Evolutionary conservation across 331 rosid species (phyloP).

Genomic region (Quercus lobata): DNA sequence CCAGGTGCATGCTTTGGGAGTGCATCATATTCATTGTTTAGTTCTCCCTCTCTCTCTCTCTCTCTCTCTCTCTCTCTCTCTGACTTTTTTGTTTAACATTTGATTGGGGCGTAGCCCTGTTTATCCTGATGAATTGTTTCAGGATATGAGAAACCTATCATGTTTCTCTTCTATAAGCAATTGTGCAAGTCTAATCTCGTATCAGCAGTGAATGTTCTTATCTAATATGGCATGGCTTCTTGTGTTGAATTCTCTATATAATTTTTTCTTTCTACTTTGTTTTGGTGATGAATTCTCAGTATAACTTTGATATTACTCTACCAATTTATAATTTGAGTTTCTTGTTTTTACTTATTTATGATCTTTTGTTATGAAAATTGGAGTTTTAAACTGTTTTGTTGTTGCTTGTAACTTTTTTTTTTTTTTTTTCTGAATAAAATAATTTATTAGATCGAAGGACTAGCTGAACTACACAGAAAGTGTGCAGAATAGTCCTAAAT

Average conservation of each 20-base stretch:
- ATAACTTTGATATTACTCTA: neutral
- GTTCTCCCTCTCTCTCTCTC: neutral
- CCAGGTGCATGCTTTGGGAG: neutral
- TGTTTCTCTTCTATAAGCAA: neutral
- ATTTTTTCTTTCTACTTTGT: neutral
- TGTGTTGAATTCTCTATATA: neutral
- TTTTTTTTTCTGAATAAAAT: no score
- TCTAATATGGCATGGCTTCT: neutral
- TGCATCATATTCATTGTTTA: neutral
- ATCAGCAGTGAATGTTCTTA: neutral
- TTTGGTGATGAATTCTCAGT: neutral
- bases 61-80: neutral
- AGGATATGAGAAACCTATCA: neutral
- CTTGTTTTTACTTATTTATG: neutral
- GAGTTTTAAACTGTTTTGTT: constrained; percentile 12
- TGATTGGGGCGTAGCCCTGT: neutral
- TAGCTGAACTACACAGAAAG: no score
- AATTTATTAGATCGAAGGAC: no score
- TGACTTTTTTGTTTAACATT: neutral
- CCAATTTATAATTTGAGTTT: neutral
- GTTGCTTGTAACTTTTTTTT: constrained; percentile 16
- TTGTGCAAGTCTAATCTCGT: neutral
- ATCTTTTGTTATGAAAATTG: neutral
- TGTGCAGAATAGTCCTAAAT: no score
- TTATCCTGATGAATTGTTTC: neutral